Evolutionary conservation across 106 monocot genomes (phyloP), one percentile per base, ranked within the genome.

Genomic region (Cymbidium sinense): DNA sequence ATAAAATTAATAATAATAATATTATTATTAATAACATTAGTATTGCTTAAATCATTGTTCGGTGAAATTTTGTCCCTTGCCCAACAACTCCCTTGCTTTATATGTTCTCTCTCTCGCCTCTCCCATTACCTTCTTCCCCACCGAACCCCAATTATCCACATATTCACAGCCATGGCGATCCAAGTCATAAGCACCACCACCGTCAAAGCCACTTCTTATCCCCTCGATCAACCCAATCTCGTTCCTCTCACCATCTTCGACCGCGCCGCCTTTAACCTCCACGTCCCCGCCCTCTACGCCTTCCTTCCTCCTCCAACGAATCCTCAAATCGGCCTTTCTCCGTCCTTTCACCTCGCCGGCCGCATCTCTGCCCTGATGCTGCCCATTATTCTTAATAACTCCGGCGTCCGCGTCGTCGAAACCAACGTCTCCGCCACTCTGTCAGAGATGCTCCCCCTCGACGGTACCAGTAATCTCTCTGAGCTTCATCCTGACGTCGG

Each of bases 381-480:
- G 41, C 30, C 81, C 19, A 77, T 87, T n/a, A 15, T 61, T 28
- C 62, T 84, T 5, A 78, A 75, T 34, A 76, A 85, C 55, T 23
- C 9, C 5, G 91, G 89, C 19, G 89, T 74, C 28, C 78, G 84
- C 50, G 52, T 92, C 18, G 74, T 92, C 9, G 89, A 89, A 74
- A 81, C 85, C 0, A 41, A 29, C 44, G 75, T 83, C 2, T 64
- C 69, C 19, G 76, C 73, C 18, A 54, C 83, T 4, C 77, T 87
- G 44, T 50, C 51, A 25, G 83, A 83, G 27, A 43, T 50, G 23
- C 9, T 89, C 43, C 83, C 81, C 6, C 43, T 81, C 19, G 65
- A 79, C 28, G 78, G 81, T 13, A 75, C 89, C 2, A 43, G 81
- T 3, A 50, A 64, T 2, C 50, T 88, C 9, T 25, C 34, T 2